Conservation (phyloP, 768 basidiomycete species). For the Termitomyces sp. region DNA sequence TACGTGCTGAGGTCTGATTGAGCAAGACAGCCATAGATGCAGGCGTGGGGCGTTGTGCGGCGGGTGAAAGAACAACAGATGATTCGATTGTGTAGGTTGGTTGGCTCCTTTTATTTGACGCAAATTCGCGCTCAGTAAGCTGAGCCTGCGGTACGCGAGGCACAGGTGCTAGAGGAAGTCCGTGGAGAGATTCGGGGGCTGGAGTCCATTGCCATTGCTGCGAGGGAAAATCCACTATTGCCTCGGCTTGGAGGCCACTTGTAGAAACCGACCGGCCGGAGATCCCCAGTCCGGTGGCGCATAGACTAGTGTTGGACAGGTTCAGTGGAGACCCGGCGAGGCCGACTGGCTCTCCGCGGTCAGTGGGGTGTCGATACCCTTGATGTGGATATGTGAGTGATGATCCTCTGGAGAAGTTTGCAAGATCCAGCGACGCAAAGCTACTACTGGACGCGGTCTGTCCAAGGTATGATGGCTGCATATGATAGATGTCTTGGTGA, state of each 20-base stretch:
- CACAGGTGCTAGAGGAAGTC: conserved; percentile 26
- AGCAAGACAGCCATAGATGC: conserved; percentile 43
- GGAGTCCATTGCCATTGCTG: conserved; percentile 22
- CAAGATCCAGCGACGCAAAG: conserved; percentile 27
- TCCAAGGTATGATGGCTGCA: conserved; percentile 9
- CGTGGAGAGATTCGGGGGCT: conserved; percentile 21
- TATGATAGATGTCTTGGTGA: conserved; percentile 25
- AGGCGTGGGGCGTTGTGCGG: conserved; percentile 39
- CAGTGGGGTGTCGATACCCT: conserved; percentile 35
- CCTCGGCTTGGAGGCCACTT: conserved; percentile 33
- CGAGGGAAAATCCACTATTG: conserved; percentile 29
- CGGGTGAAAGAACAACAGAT: conserved; percentile 28
- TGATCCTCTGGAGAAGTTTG: conserved; percentile 50
- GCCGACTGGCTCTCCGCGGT: conserved; percentile 32
- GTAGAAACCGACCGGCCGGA: conserved; percentile 25
- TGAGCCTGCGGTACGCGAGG: conserved; percentile 20
- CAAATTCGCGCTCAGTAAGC: conserved; percentile 18
- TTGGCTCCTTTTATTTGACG: conserved; percentile 22
- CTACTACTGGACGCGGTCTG: conserved; percentile 25
- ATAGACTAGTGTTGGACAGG: conserved; percentile 27
- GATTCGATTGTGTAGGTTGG: conserved; percentile 6
- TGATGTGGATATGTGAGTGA: conserved; percentile 39
- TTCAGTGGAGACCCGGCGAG: conserved; percentile 24
- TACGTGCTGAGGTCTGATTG: conserved; percentile 28
- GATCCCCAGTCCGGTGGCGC: conserved; percentile 43